Evolutionary conservation across 2,329 filamentous ascomycete genomes (phyloP).

Genomic region (Fusarium metavorans): DNA sequence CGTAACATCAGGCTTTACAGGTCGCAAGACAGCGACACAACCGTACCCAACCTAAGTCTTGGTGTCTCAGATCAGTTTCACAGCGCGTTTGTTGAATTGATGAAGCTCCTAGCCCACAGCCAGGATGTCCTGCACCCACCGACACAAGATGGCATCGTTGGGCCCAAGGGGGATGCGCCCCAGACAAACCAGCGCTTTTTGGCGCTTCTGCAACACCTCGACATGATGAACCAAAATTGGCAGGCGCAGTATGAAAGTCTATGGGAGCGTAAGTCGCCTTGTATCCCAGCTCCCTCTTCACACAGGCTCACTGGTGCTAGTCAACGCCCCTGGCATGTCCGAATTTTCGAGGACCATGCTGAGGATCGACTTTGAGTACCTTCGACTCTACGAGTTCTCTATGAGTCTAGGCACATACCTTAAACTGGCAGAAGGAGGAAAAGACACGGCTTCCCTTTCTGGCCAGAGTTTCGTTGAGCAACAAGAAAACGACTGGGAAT

Average conservation of each 20-base stretch:
- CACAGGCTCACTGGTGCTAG: background rate
- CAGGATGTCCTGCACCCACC: slow-evolving; percentile 17
- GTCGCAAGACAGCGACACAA: background rate
- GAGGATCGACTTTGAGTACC: slow-evolving; percentile 12
- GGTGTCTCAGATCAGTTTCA: slow-evolving; percentile 8
- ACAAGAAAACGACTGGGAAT: background rate
- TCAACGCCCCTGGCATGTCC: background rate
- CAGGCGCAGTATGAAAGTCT: background rate
- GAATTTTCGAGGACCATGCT: slow-evolving; percentile 6
- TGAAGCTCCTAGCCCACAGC: background rate
- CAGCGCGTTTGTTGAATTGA: slow-evolving; percentile 7
- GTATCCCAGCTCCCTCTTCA: background rate
- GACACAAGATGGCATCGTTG: slow-evolving; percentile 2
- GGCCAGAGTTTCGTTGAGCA: background rate
- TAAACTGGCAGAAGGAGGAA: background rate
- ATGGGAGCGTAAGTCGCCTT: background rate
- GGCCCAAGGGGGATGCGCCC: background rate
- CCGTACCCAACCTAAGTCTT: background rate
- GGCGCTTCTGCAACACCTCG: slow-evolving; percentile 5
- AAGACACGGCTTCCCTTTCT: background rate
- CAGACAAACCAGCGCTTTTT: background rate
- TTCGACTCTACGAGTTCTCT: slow-evolving; percentile 17
- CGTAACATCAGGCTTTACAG: background rate
- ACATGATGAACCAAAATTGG: slow-evolving; percentile 9
- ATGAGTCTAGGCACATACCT: slow-evolving; percentile 4